Conservation (phyloP, 2,329 filamentous ascomycete genomes). For the Fusarium albosuccineum region DNA sequence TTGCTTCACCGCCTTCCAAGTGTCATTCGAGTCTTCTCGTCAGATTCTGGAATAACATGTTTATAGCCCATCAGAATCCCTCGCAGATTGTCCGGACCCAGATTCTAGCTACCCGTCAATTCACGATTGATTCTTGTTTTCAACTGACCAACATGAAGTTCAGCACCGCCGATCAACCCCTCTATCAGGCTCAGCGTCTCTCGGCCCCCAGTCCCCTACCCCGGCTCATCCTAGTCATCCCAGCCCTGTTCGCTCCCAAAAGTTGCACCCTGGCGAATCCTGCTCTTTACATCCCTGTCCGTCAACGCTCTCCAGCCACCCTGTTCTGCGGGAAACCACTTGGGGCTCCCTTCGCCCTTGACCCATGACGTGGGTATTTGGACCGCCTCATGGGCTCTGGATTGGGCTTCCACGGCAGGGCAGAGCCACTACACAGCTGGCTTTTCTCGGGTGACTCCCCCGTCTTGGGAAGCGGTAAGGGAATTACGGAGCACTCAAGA, state of each 20-base stretch:
- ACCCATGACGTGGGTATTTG: constrained; percentile 46
- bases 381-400: constrained; percentile 36
- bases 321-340: background rate
- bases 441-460: constrained; percentile 19
- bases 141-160: constrained; percentile 15
- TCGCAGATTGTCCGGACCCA: background rate
- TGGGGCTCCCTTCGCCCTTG: constrained; percentile 21
- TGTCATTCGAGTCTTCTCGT: constrained; percentile 30
- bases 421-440: constrained; percentile 36
- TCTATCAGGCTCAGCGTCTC: constrained; percentile 11
- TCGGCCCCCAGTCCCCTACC: constrained; percentile 7
- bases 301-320: constrained; percentile 31
- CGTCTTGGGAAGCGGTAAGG: constrained; percentile 45
- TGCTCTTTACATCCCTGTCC: constrained; percentile 19
- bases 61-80: background rate
- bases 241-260: constrained; percentile 17
- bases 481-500: constrained; percentile 21
- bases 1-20: constrained; percentile 36
- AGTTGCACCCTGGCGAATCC: constrained; percentile 30
- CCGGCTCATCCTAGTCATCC: constrained; percentile 11
- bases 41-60: constrained; percentile 31
- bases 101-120: constrained; percentile 3
- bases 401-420: constrained; percentile 42
- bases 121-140: constrained; percentile 35
- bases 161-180: constrained; percentile 21